Evolutionary conservation across 2,329 filamentous ascomycete genomes (phyloP), one percentile per base, ranked within the genome.

Genomic region (Hymenotorrendiella dingleyae): DNA sequence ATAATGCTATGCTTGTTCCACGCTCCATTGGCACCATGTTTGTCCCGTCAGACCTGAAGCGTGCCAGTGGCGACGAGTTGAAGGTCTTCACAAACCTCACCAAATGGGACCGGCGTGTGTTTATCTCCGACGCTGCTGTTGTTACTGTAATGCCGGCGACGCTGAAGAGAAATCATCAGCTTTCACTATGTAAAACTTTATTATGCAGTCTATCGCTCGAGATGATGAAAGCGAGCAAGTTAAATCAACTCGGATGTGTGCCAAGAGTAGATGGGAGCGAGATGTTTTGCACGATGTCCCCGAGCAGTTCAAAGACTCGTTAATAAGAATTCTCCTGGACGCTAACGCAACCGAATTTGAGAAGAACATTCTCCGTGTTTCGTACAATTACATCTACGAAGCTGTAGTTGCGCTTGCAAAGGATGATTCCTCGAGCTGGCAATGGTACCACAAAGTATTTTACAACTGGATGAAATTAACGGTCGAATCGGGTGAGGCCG

Each of bases 381-480:
- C 17, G 8, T 6, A 29, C 16, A 12, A 20, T 21, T 19, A 20
- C 6, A 39, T 29, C n/a, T 8, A 20, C 19, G 23, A 29, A 4
- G 36, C 36, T 12, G n/a, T 17, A 19, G 20, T 6, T 11, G 7
- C 16, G 9, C 21, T 22, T 6, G 21, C 14, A 9, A n/a, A 24
- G 14, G 21, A 22, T n/a, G 35, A 37, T 11, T n/a, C 19, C 22
- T 4, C 17, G 9, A 24, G 12, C 7, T 22, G 14, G 16, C 10
- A 17, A 6, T 20, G 24, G 26, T 26, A 39, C 16, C 36, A 29
- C 26, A 39, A 39, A 12, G 7, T 19, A 2, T 39, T 39, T 21
- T 30, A 39, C 26, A 26, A 11, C 4, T 39, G 36, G 36, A 39
- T 39, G 36, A 29, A 29, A 11, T 28, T n/a, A 9, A n/a, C 14